phyloP scores from a whole-genome alignment of 2,329 filamentous ascomycete species.

The Didymella sp. region DNA sequence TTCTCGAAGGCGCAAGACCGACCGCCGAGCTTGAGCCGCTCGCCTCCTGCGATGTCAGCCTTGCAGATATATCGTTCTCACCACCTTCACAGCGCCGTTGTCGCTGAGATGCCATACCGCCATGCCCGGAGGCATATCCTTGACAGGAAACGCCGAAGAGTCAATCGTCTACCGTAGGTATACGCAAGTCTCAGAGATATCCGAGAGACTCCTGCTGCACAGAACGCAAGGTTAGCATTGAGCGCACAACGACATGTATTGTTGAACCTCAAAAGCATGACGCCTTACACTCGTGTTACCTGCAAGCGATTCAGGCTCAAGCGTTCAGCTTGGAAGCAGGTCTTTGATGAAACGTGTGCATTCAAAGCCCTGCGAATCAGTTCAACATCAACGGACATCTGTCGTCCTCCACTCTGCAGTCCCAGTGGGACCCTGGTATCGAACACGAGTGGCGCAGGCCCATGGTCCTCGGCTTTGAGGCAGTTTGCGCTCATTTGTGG shows the following conservation, averaged over 20 bases:
- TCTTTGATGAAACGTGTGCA: too few species aligned
- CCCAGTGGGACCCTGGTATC: not conserved
- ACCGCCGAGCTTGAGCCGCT: not conserved
- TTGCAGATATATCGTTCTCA: not conserved
- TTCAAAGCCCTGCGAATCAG: not conserved
- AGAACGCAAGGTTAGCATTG: not conserved
- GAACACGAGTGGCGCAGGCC: not conserved
- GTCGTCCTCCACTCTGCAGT: not conserved
- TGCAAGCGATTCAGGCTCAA: not conserved
- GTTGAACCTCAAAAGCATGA: not conserved
- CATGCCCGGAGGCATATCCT: too few species aligned
- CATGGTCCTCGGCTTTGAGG: not conserved
- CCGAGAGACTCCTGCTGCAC: not conserved
- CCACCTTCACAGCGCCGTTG: not conserved
- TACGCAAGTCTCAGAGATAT: not conserved
- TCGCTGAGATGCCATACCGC: not conserved
- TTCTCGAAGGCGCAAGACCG: not conserved
- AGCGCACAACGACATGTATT: not conserved
- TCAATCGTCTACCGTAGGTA: not conserved
- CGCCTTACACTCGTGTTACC: not conserved
- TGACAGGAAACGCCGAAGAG: not conserved
- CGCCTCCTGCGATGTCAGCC: not conserved
- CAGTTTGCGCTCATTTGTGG: not conserved
- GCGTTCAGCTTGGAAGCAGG: not conserved
- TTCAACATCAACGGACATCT: not conserved